Evolutionary conservation across 345 rosid species (phyloP), one percentile per base, ranked within the genome.

Genomic region (Crucihimalaya himalaica): DNA sequence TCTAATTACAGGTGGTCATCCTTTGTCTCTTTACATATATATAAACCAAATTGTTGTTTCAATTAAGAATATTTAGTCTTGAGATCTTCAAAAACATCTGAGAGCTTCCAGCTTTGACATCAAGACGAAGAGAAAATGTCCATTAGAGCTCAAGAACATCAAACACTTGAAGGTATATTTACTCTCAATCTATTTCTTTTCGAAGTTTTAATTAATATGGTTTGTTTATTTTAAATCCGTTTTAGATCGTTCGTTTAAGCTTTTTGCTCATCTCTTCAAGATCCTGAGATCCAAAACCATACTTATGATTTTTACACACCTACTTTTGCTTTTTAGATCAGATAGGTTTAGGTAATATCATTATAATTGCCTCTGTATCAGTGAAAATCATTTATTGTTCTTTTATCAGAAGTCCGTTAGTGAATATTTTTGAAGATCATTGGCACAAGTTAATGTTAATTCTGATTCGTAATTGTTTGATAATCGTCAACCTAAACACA

Each of bases 141-240:
- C 58, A 75, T 53, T 42, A 61, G 47, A 61, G 64, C 51, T 75
- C 74, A 75, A 52, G 79, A 68, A 61, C 63, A 52, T 25, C 79
- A 69, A 69, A 69, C 3, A 5, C 52, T 53, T 32, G 34, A 45
- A 76, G 79, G 79, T 76, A 75, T 48, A 35, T 9, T 45, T 13
- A 25, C 13, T 20, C 47, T 37, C 18, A 20, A 29, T 39, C 28
- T 66, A 12, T 23, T 21, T 1, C 4, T 43, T 42, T 4, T 4
- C 14, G 16, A 43, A 45, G 2, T 21, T 25, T 50, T 15, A 6
- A 51, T 12, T 50, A 18, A 35, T 48, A 35, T n/a, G 6, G 13
- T 59, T 18, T 0, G n/a, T 28, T 15, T 19, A 1, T 18, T 66
- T 47, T 6, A 1, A 15, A 47, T 12, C 25, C 13, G 1, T 13